Evolutionary conservation across 2,329 filamentous ascomycete species (phyloP), one percentile per base, ranked within the genome.

Genomic region (Sarocladium oryzae): DNA sequence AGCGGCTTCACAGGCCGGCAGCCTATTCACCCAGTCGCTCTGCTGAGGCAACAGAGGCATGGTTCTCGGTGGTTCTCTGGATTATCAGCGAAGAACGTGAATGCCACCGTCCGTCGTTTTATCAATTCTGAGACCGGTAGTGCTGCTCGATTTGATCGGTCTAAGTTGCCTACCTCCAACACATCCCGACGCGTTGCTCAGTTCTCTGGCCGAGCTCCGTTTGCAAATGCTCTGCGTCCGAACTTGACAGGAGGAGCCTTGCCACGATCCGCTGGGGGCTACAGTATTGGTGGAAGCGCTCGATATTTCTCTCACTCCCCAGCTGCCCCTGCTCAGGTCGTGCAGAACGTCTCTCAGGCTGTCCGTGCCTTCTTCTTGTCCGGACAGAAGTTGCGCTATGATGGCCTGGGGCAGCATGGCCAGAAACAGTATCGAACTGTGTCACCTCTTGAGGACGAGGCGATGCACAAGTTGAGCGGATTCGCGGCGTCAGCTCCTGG

Each of bases 261-360:
- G 40, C 85, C 88, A 30, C 83, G 92, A 52, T 89, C 88, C 35
- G 88, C 91, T 7, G 90, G 92, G 57, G 93, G 93, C n/a, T 99
- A 99, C 65, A 77, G 77, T 56, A 71, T 88, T 35, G 70, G 78
- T 52, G 88, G 88, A 26, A 83, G 87, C 57, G 88, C 84, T 21
- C 81, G 92, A 57, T 92, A 92, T 73, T 97, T 97, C 71, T 95
- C 89, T 1, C 91, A 96, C 69, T 81, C 84, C 1, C 89, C 92
- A 1, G 86, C 88, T 9, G 82, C 85, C 7, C 90, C 89, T 35
- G 89, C 91, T 1, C 89, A 97, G 66, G 89, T 97, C 43, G 81
- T 97, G 49, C 87, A 93, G 67, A 96, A 96, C 68, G 92, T 96
- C n/a, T 95, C 89, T 11, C 85, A 90, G 59, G 93, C 90, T 4